Evolutionary conservation across 768 basidiomycete species (phyloP).

Genomic region (Rhizopogon vulgaris): DNA sequence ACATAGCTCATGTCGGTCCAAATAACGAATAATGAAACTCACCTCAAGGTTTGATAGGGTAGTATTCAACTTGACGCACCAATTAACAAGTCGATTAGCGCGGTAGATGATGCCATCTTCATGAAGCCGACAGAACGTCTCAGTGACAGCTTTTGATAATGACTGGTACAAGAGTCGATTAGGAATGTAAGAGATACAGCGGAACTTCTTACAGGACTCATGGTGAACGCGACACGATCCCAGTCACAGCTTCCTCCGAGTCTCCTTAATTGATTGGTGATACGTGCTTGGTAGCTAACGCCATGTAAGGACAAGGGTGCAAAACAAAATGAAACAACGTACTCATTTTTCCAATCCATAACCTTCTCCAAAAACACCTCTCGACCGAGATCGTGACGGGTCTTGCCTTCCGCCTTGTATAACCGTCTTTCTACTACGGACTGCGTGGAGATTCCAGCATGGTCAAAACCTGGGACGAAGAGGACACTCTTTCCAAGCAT

Average conservation of each 20-base stretch:
- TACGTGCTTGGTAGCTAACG: constrained; percentile 82
- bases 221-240: constrained; percentile 92
- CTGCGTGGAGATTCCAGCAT: constrained; percentile 97
- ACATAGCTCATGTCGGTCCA: background rate
- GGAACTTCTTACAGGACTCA: constrained; percentile 60
- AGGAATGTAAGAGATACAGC: background rate
- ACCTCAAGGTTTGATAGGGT: constrained; percentile 98
- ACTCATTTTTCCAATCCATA: constrained; percentile 98
- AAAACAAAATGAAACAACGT: constrained; percentile 24
- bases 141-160: constrained; percentile 82
- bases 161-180: constrained; percentile 30
- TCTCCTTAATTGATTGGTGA: constrained; percentile 82
- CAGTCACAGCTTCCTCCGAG: constrained; percentile 95
- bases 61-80: constrained; percentile 95
- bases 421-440: constrained; percentile 93
- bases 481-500: constrained; percentile 92
- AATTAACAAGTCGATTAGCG: constrained; percentile 94
- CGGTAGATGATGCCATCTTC: constrained; percentile 93
- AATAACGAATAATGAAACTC: constrained; percentile 5
- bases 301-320: background rate
- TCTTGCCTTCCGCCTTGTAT: constrained; percentile 75
- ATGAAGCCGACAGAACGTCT: constrained; percentile 86
- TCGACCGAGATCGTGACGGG: constrained; percentile 91
- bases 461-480: constrained; percentile 94
- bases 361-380: constrained; percentile 88